These are phyloP conservation scores for Fusarium sp. DNA, from an alignment of 2,329 filamentous ascomycete species.

Conservation along the genomic window DNA sequence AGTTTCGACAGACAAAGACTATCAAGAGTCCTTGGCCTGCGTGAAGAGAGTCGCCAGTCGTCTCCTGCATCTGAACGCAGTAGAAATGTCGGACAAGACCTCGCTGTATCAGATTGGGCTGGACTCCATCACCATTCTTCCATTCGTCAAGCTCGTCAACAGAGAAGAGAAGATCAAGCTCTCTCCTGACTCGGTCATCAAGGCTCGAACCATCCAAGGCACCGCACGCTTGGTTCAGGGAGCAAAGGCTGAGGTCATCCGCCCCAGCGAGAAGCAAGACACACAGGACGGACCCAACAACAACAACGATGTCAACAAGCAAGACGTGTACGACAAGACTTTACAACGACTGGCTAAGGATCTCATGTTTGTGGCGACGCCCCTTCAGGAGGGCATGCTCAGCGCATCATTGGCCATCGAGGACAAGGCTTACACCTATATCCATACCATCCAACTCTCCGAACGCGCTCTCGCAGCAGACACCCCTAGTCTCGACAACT, in stretches of 20 bases:
- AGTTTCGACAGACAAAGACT: not conserved
- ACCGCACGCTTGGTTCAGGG: too few species aligned
- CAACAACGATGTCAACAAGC: not conserved
- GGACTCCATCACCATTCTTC: constrained; percentile 19
- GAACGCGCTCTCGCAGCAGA: not conserved
- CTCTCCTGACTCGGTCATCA: constrained; percentile 10
- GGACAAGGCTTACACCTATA: constrained; percentile 16
- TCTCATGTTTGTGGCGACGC: constrained; percentile 22
- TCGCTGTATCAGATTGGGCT: constrained; percentile 18
- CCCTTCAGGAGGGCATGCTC: constrained; percentile 25
- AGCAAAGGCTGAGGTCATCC: not conserved
- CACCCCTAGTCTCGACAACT: not conserved
- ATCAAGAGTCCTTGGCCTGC: not conserved
- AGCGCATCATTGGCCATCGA: constrained; percentile 18
- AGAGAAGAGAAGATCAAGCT: constrained; percentile 10
- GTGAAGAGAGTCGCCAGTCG: not conserved
- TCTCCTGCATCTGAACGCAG: not conserved
- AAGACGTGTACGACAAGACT: not conserved
- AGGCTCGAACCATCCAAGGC: constrained; percentile 9
- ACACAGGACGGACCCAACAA: not conserved
- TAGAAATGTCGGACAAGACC: not conserved
- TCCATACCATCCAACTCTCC: constrained; percentile 16
- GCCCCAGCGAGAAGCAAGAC: not conserved
- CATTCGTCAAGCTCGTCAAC: constrained; percentile 22
- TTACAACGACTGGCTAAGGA: constrained; percentile 5